Conservation (phyloP, 768 basidiomycete species). For the Mycena amicta region DNA sequence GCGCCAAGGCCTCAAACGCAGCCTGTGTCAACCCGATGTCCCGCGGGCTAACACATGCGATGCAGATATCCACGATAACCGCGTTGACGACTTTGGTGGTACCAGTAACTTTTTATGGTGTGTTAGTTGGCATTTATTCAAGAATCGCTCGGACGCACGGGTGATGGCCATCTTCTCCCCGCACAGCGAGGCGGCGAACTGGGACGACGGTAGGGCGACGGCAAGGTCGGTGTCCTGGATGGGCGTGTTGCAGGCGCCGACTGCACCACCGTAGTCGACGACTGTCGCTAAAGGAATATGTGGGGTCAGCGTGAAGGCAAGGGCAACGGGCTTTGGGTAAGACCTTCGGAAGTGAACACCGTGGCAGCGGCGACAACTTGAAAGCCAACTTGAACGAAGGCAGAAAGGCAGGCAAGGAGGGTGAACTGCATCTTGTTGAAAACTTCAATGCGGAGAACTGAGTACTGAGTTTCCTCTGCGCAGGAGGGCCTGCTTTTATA, state of each 20-base stretch:
- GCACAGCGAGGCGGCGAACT: not conserved
- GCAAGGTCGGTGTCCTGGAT: conserved; percentile 6
- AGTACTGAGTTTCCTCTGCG: too few species aligned
- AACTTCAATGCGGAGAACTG: too few species aligned
- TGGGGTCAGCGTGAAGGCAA: too few species aligned
- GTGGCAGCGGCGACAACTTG: too few species aligned
- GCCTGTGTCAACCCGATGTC: not conserved
- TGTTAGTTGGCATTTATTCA: too few species aligned
- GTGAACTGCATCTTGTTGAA: too few species aligned
- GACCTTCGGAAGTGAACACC: too few species aligned
- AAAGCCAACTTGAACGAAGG: too few species aligned
- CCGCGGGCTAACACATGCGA: too few species aligned
- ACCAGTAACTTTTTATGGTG: not conserved
- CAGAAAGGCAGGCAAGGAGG: too few species aligned
- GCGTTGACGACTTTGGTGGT: not conserved
- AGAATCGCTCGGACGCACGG: not conserved
- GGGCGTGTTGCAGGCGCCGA: not conserved
- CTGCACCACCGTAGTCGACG: not conserved
- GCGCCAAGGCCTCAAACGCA: not conserved
- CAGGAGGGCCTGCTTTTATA: too few species aligned
- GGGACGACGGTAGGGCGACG: not conserved
- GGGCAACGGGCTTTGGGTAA: too few species aligned
- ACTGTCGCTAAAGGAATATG: conserved; percentile 8
- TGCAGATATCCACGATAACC: not conserved
- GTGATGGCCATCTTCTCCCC: not conserved